Percentiles rank a stretch among this genome's conserved stretches.
Conservation (phyloP, 192 early-diverging fungal genomes). For the Entrophospora sp. region DNA sequence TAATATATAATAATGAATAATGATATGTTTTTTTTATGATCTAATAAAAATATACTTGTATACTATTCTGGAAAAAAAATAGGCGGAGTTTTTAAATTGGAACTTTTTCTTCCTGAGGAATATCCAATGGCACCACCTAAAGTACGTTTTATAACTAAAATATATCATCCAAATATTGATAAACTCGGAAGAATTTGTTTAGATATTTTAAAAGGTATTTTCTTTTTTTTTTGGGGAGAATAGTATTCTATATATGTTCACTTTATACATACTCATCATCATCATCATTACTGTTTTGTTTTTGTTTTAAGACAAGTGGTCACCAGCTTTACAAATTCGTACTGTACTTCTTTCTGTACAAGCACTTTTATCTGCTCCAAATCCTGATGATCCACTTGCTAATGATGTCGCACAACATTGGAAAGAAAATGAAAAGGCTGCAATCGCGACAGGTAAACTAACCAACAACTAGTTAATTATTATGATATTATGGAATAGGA, state of each 20-base stretch:
- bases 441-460: slow-evolving; percentile 64
- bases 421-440: slow-evolving; percentile 93
- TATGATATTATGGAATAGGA: no score
- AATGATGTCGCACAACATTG: slow-evolving; percentile 99
- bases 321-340: slow-evolving; percentile 95
- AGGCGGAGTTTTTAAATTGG: slow-evolving; percentile 91
- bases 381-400: slow-evolving; percentile 96
- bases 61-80: no score
- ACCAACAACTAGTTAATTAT: not conserved
- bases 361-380: slow-evolving; percentile 91
- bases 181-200: slow-evolving; percentile 96
- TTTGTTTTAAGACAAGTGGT: slow-evolving; percentile 85
- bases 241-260: no score
- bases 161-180: slow-evolving; percentile 99
- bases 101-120: slow-evolving; percentile 93
- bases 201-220: slow-evolving; percentile 89
- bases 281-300: not conserved
- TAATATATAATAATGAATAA: no score
- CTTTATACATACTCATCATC: no score
- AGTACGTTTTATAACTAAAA: slow-evolving; percentile 96
- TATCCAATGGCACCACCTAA: slow-evolving; percentile 99
- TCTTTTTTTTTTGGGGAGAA: not conserved
- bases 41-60: no score
- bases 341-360: slow-evolving; percentile 97
- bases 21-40: no score